phyloP scores from a whole-genome alignment of 2,329 filamentous ascomycete genomes.

The Blastomyces percursus region DNA sequence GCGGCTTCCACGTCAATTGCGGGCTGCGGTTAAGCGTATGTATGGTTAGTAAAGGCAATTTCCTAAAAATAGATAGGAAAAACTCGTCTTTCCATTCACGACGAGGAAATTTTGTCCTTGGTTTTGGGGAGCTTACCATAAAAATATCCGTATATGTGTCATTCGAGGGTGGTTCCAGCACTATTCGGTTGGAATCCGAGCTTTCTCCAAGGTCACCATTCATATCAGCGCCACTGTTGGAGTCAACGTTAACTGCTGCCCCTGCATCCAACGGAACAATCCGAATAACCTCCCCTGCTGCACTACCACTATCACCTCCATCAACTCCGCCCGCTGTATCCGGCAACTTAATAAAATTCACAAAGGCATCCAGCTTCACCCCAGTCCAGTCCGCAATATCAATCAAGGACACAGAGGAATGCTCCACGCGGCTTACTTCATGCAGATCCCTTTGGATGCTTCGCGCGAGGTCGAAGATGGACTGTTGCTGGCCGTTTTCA shows the following conservation, averaged over 20 bases:
- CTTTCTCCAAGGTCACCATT: background rate
- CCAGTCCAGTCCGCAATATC: slow-evolving; percentile 69
- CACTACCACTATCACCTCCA: background rate
- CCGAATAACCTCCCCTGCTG: slow-evolving; percentile 1
- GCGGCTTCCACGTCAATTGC: slow-evolving; percentile 47
- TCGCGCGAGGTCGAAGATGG: slow-evolving; percentile 43
- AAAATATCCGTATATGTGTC: slow-evolving; percentile 11
- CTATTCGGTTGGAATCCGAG: background rate
- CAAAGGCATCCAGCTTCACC: slow-evolving; percentile 56
- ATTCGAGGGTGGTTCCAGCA: background rate
- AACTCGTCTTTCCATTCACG: background rate
- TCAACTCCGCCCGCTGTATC: slow-evolving; percentile 17
- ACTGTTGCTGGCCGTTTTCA: slow-evolving; percentile 13
- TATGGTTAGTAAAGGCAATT: background rate
- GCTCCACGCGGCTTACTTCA: slow-evolving; percentile 46
- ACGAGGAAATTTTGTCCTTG: too few relatives aligned
- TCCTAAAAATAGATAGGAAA: background rate
- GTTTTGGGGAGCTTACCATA: slow-evolving; percentile 12
- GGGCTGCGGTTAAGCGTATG: slow-evolving; percentile 27
- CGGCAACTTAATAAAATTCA: slow-evolving; percentile 65
- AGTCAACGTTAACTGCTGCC: slow-evolving; percentile 1
- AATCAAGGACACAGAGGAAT: slow-evolving; percentile 52
- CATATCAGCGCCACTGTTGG: background rate
- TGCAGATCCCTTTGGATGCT: slow-evolving; percentile 58
- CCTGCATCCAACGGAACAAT: slow-evolving; percentile 6